Evolutionary conservation across 2,329 filamentous ascomycete genomes (phyloP).

Genomic region (Coniosporium tulheliwenetii): DNA sequence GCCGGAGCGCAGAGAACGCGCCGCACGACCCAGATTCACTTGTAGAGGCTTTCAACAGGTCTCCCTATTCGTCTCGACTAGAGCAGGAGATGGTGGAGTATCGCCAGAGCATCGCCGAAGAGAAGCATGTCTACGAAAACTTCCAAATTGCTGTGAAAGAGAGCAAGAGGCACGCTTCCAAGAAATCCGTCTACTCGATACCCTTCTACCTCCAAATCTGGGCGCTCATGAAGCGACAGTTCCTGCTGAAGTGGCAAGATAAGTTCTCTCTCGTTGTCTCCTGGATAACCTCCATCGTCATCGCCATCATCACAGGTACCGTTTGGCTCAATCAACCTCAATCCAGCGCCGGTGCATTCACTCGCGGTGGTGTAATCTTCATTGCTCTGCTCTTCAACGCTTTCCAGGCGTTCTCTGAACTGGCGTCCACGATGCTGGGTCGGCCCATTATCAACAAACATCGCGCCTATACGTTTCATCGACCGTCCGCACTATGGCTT

Average conservation of each 20-base stretch:
- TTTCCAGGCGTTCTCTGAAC: conserved; percentile 71
- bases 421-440: conserved; percentile 60
- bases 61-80: conserved; percentile 39
- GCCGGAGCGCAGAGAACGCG: conserved; percentile 47
- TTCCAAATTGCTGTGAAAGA: conserved; percentile 63
- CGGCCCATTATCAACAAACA: conserved; percentile 73
- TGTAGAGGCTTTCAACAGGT: conserved; percentile 53
- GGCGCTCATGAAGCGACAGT: conserved; percentile 72
- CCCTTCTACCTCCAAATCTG: conserved; percentile 73
- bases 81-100: conserved; percentile 54
- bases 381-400: conserved; percentile 69
- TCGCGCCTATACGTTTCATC: conserved; percentile 66
- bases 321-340: conserved; percentile 58
- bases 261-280: conserved; percentile 60
- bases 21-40: conserved; percentile 54
- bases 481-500: conserved; percentile 69
- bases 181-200: conserved; percentile 66
- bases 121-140: conserved; percentile 56
- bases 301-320: conserved; percentile 66
- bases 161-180: conserved; percentile 58
- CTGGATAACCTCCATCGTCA: conserved; percentile 55
- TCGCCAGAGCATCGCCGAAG: conserved; percentile 44
- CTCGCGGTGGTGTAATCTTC: conserved; percentile 68
- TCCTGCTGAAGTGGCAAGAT: conserved; percentile 74
- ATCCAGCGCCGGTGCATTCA: conserved; percentile 55